phyloP scores from a whole-genome alignment of 768 basidiomycete genomes.

The Suillus alpinus region DNA sequence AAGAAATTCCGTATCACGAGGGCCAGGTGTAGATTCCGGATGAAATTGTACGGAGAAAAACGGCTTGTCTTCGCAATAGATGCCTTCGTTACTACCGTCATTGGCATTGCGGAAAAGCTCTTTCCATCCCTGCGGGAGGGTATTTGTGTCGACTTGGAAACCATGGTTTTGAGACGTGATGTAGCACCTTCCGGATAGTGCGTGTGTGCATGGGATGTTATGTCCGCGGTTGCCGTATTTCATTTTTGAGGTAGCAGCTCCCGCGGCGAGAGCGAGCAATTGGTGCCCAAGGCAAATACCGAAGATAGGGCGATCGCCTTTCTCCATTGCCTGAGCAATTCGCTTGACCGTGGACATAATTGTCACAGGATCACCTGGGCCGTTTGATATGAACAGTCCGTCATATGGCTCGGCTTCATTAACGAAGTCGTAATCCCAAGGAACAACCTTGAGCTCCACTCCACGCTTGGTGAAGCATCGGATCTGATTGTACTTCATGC shows the following conservation, averaged over 20 bases:
- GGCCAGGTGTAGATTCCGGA: slow-evolving; percentile 95
- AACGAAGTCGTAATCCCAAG: slow-evolving; percentile 94
- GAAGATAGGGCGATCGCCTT: slow-evolving; percentile 84
- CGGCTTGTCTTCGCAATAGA: slow-evolving; percentile 88
- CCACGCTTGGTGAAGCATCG: slow-evolving; percentile 92
- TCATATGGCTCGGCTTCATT: slow-evolving; percentile 80
- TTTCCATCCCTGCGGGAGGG: slow-evolving; percentile 84
- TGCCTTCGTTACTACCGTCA: slow-evolving; percentile 96
- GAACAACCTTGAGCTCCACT: slow-evolving; percentile 94
- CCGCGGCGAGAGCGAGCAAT: slow-evolving; percentile 90
- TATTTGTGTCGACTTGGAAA: slow-evolving; percentile 83
- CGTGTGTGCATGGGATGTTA: slow-evolving; percentile 96
- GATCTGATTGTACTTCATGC: slow-evolving; percentile 99
- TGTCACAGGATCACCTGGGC: slow-evolving; percentile 94
- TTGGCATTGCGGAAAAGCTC: slow-evolving; percentile 96
- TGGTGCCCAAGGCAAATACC: slow-evolving; percentile 99
- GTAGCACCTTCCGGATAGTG: slow-evolving; percentile 92
- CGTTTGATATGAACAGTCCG: slow-evolving; percentile 95
- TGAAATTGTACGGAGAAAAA: slow-evolving; percentile 99
- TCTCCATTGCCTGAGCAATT: slow-evolving; percentile 64
- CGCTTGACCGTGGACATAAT: slow-evolving; percentile 68
- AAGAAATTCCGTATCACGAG: slow-evolving; percentile 96
- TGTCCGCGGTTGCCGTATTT: slow-evolving; percentile 99
- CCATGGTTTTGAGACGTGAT: slow-evolving; percentile 99
- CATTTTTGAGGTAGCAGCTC: slow-evolving; percentile 96